Evolutionary conservation across 1,284 basidiomycete species (phyloP), one percentile per base, ranked within the genome.

Genomic region (Malassezia arunalokei): DNA sequence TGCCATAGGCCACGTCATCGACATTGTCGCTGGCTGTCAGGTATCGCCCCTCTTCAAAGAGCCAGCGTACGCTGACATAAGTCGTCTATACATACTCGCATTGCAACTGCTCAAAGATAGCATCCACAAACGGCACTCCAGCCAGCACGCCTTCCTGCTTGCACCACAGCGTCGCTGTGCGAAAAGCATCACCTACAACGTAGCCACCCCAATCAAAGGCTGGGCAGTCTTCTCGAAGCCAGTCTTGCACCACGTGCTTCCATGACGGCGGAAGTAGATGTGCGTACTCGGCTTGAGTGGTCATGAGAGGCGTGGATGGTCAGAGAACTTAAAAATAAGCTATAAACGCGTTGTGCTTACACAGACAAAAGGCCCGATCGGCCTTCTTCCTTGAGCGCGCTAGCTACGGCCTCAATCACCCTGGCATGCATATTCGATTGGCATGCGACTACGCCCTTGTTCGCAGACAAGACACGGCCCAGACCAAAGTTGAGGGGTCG

Each of bases 151-250:
- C 90, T 76, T 71, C 63, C 50, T 59, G 84, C 76, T 94, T 98
- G 52, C 90, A 90, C 66, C 88, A 81, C 29, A 98, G 80, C 67
- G 84, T 85, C 3, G 94, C 94, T 71, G 86, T 83, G 49, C 88
- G 83, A 43, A 80, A 76, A 6, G 80, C 83, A 66, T 96, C 91
- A 15, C 94, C 94, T 11, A 98, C 94, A 32, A 98, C 90, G 71
- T 86, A 96, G 2, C 94, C 94, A 33, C 86, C 92, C 72, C 89
- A 96, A 76, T 99, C 92, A 66, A 96, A 95, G 1, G 87, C 90
- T 1, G 92, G 94, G 0, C 85, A 87, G 73, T 98, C 92, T 75
- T 98, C 92, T 12, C 82, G 81, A 15, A 94, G 81, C 94, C 92
- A 98, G 14, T 75, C 76, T 2, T 80, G 76, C 47, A 98, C 80